These are phyloP conservation scores for Plasmodium reichenowi DNA, from an alignment of 169 alveolate genomes.

Conservation along the genomic window DNA sequence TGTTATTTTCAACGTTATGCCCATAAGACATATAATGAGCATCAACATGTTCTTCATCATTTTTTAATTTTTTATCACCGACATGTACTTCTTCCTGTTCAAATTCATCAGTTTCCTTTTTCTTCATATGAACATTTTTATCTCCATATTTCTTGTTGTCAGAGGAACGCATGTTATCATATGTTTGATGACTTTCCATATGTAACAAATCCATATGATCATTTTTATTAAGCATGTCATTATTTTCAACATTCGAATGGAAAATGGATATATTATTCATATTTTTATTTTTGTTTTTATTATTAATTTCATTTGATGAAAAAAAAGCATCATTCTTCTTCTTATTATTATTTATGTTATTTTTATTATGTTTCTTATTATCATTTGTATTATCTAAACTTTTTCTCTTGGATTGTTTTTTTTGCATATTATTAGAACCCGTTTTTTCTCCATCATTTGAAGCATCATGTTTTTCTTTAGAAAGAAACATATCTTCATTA, in stretches of 20 bases:
- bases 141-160: no score
- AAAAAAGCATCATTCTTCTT: neutral
- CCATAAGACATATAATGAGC: neutral
- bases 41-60: neutral
- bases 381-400: neutral
- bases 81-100: no score
- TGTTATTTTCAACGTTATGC: neutral
- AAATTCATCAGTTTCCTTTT: neutral
- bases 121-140: no score
- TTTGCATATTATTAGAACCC: conserved; percentile 3
- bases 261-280: no score
- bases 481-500: neutral
- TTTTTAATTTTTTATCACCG: neutral
- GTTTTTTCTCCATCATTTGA: conserved; percentile 5
- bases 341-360: conserved; percentile 7
- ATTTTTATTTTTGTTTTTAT: no score
- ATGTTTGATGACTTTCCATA: no score
- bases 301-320: conserved; percentile 24
- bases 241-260: no score
- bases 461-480: neutral
- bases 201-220: neutral
- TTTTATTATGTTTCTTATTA: neutral
- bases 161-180: no score
- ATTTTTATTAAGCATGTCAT: no score
- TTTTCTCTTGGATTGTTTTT: neutral